These are phyloP conservation scores for Medicago arabica DNA, from an alignment of 306 rosid genomes.

Conservation along the genomic window DNA sequence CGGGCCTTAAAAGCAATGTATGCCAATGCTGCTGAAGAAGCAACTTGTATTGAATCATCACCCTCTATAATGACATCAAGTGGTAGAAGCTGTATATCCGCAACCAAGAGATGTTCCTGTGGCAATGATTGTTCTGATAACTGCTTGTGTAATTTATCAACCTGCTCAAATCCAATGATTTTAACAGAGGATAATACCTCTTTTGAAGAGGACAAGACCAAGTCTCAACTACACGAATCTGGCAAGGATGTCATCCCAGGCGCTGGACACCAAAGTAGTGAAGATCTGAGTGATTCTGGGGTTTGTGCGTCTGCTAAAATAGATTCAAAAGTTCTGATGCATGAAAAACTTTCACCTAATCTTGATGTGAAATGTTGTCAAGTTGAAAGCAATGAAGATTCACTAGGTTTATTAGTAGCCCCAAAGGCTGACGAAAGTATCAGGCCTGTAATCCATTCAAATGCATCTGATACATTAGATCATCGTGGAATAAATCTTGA, in stretches of 20 bases:
- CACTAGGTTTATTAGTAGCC: slow-evolving; percentile 47
- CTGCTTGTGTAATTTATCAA: slow-evolving; percentile 46
- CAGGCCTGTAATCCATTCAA: slow-evolving; percentile 44
- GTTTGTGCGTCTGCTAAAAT: slow-evolving; percentile 46
- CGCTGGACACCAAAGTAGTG: slow-evolving; percentile 48
- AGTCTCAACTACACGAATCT: slow-evolving; percentile 41
- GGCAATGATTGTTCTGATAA: slow-evolving; percentile 46
- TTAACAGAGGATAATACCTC: slow-evolving; percentile 51
- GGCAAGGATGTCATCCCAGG: slow-evolving; percentile 44
- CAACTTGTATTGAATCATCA: slow-evolving; percentile 51
- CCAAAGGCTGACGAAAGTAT: slow-evolving; percentile 41
- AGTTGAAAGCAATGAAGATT: slow-evolving; percentile 47
- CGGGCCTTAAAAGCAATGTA: slow-evolving; percentile 99
- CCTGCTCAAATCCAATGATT: slow-evolving; percentile 49
- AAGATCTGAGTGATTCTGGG: slow-evolving; percentile 47
- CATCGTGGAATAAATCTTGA: slow-evolving; percentile 43
- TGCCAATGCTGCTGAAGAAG: slow-evolving; percentile 86
- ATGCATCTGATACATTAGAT: slow-evolving; percentile 49
- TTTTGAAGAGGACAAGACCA: slow-evolving; percentile 46
- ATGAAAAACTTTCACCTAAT: slow-evolving; percentile 50
- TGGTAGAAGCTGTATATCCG: slow-evolving; percentile 44
- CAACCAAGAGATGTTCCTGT: slow-evolving; percentile 43
- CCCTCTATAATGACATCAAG: slow-evolving; percentile 45
- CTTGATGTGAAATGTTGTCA: slow-evolving; percentile 46
- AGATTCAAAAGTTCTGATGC: slow-evolving; percentile 43